These are phyloP conservation scores for Rhodotorula toruloides DNA, from an alignment of 768 basidiomycete genomes.

Conservation along the genomic window DNA sequence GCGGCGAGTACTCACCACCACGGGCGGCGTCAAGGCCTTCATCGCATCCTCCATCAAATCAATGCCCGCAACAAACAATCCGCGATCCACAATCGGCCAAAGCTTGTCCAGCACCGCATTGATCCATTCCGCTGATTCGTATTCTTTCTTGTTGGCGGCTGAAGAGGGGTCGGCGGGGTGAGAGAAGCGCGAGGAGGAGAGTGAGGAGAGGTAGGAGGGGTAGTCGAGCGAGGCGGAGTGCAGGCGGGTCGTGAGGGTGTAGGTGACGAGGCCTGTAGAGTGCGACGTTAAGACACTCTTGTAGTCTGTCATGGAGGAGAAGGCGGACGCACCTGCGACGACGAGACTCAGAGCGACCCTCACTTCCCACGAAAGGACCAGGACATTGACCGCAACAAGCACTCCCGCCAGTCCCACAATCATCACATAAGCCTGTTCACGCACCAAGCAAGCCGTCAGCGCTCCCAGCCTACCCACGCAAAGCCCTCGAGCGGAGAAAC, in stretches of 20 bases:
- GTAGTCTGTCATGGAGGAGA: too few relatives aligned
- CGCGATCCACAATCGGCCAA: slow-evolving; percentile 11
- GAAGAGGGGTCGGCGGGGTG: not conserved
- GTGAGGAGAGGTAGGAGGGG: not conserved
- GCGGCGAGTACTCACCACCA: not conserved
- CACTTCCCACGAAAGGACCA: not conserved
- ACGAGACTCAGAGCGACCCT: not conserved
- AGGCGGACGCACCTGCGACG: not conserved
- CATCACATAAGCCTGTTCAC: too few relatives aligned
- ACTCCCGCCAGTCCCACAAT: too few relatives aligned
- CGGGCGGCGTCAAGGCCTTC: not conserved
- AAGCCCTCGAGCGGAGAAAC: too few relatives aligned
- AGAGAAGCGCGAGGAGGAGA: not conserved
- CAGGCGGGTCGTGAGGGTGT: not conserved
- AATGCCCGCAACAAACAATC: slow-evolving; percentile 4
- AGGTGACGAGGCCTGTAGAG: not conserved
- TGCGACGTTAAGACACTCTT: not conserved
- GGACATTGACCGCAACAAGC: too few relatives aligned
- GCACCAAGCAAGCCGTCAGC: too few relatives aligned
- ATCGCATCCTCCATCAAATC: slow-evolving; percentile 24
- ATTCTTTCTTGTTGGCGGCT: not conserved
- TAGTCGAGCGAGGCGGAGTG: not conserved
- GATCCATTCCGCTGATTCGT: slow-evolving; percentile 12
- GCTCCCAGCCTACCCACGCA: too few relatives aligned
- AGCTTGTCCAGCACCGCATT: not conserved